Conservation (phyloP, 371 early-diverging fungal genomes). For the Apophysomyces elegans region DNA sequence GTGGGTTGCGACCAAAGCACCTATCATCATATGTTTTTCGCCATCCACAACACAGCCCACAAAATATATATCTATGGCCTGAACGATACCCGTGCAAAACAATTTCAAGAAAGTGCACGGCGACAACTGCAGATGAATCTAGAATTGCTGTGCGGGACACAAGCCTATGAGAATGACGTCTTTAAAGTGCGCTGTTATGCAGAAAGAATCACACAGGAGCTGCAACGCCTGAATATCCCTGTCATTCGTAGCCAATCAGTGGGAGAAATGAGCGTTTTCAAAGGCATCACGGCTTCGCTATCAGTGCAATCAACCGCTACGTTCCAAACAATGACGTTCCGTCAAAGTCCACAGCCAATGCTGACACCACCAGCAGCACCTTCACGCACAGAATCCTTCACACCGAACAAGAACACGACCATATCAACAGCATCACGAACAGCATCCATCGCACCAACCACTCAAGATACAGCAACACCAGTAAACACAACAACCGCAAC, state of each 20-base stretch:
- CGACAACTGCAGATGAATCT: conserved; percentile 44
- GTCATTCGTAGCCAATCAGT: background rate
- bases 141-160: conserved; percentile 40
- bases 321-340: too few relatives aligned
- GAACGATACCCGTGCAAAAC: background rate
- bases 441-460: too few relatives aligned
- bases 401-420: too few relatives aligned
- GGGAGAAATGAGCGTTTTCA: too few relatives aligned
- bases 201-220: conserved; percentile 44
- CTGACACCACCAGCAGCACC: too few relatives aligned
- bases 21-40: conserved; percentile 55
- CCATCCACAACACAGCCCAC: conserved; percentile 48
- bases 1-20: conserved; percentile 55
- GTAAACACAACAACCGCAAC: too few relatives aligned
- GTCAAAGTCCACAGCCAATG: too few relatives aligned
- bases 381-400: too few relatives aligned
- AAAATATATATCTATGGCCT: conserved; percentile 30
- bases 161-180: conserved; percentile 46
- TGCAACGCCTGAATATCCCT: conserved; percentile 20
- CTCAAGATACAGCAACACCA: too few relatives aligned
- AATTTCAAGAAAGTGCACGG: conserved; percentile 21
- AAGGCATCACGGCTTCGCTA: background rate
- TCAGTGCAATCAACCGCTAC: background rate
- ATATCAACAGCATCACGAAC: too few relatives aligned
- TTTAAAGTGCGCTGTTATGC: conserved; percentile 51